Evolutionary conservation across 257 asterid species (phyloP).

Genomic region (Solanum pinnatisectum): DNA sequence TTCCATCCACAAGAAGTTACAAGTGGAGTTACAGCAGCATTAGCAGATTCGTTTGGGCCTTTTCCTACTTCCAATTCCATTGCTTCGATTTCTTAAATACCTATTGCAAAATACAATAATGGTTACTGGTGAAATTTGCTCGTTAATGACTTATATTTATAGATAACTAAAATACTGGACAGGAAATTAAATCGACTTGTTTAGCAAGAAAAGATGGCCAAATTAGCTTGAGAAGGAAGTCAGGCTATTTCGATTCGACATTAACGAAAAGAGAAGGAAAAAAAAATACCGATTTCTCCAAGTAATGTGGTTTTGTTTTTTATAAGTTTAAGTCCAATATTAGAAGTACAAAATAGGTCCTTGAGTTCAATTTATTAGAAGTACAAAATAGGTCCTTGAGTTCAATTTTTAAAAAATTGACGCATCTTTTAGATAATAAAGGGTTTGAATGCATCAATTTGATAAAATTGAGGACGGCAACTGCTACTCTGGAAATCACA

Average conservation of each 20-base stretch:
- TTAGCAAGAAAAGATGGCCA: not conserved
- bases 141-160: not conserved
- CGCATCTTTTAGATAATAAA: not conserved
- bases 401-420: not conserved
- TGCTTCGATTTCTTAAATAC: not conserved
- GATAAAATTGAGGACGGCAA: not conserved
- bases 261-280: not conserved
- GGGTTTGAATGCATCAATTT: not conserved
- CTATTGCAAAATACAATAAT: not conserved
- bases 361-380: not conserved
- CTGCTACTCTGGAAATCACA: not conserved
- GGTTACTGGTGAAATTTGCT: no score
- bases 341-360: not conserved
- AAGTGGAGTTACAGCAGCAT: not conserved
- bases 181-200: not conserved
- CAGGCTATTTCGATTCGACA: not conserved
- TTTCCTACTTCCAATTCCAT: not conserved
- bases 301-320: not conserved
- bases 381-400: not conserved
- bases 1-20: conserved; percentile 7
- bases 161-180: not conserved
- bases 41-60: not conserved
- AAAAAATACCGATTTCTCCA: not conserved
- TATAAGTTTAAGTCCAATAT: not conserved
- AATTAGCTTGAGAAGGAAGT: not conserved